Percentiles rank a stretch among this genome's conserved stretches.
Evolutionary conservation across 495 filamentous ascomycete genomes (phyloP).

Genomic region (Xylaria palmicola): DNA sequence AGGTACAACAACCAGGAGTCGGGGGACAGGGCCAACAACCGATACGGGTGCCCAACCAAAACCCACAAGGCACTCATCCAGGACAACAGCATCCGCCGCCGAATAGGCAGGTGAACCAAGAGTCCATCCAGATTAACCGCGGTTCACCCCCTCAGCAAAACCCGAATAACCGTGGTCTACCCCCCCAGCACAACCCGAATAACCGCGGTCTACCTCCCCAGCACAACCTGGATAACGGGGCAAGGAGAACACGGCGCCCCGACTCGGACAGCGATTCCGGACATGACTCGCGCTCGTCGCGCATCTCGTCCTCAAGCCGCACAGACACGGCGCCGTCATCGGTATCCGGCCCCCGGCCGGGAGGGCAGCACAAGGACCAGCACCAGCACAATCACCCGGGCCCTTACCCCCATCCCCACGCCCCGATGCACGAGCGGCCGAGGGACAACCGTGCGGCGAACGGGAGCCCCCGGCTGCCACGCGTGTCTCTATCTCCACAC

Average conservation of each 20-base stretch:
- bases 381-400: not conserved
- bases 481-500: not conserved
- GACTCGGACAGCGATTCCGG: conserved; percentile 2
- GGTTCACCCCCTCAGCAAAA: no score
- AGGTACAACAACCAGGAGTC: not conserved
- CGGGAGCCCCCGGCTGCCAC: not conserved
- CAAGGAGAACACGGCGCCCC: not conserved
- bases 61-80: not conserved
- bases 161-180: no score
- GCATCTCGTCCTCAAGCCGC: not conserved
- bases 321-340: conserved; percentile 2
- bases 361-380: not conserved
- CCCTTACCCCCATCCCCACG: not conserved
- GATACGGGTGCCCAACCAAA: not conserved
- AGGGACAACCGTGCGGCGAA: not conserved
- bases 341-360: not conserved
- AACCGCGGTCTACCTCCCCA: not conserved
- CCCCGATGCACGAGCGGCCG: not conserved
- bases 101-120: not conserved
- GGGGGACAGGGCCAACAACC: not conserved
- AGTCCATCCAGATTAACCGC: no score
- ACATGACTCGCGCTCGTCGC: not conserved
- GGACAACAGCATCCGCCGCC: not conserved
- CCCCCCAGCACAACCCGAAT: no score
- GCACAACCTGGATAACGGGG: not conserved